Evolutionary conservation across 176 grass and related monocot species (phyloP).

Genomic region (Lolium multiflorum): DNA sequence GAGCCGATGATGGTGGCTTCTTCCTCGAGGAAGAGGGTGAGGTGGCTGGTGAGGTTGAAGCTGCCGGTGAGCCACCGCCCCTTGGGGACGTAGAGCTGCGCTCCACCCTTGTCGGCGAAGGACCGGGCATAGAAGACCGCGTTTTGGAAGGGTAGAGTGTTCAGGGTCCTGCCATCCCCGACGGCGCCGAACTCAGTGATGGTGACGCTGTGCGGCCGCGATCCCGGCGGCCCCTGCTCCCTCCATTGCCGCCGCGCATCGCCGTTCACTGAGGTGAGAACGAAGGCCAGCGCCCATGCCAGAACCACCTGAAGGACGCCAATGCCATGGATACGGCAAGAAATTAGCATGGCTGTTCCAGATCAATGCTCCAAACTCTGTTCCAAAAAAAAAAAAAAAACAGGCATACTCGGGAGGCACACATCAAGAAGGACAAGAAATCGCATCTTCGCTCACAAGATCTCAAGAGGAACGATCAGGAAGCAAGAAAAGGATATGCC

Average conservation of each 20-base stretch:
- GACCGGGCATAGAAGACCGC: constrained; percentile 89
- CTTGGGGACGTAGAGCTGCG: constrained; percentile 87
- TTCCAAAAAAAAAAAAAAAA: background rate
- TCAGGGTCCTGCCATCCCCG: constrained; percentile 77
- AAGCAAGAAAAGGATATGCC: constrained; percentile 37
- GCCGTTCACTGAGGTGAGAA: constrained; percentile 21
- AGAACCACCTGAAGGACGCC: constrained; percentile 58
- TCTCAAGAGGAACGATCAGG: constrained; percentile 32
- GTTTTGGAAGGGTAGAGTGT: constrained; percentile 92
- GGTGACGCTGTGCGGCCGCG: constrained; percentile 83
- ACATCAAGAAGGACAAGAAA: constrained; percentile 9
- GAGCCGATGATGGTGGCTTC: constrained; percentile 70
- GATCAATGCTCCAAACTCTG: constrained; percentile 33
- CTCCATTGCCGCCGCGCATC: constrained; percentile 30
- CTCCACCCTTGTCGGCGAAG: constrained; percentile 91
- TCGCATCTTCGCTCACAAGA: constrained; percentile 34
- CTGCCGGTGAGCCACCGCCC: constrained; percentile 95
- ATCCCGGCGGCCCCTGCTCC: constrained; percentile 32
- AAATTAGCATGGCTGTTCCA: constrained; percentile 32
- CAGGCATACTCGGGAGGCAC: background rate
- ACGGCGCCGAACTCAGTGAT: constrained; percentile 96
- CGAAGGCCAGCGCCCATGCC: constrained; percentile 48
- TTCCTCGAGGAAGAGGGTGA: constrained; percentile 88
- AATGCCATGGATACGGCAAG: constrained; percentile 19
- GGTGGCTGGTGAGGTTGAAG: constrained; percentile 91